Evolutionary conservation across 257 asterid genomes (phyloP).

Genomic region (Dorcoceras hygrometricum): DNA sequence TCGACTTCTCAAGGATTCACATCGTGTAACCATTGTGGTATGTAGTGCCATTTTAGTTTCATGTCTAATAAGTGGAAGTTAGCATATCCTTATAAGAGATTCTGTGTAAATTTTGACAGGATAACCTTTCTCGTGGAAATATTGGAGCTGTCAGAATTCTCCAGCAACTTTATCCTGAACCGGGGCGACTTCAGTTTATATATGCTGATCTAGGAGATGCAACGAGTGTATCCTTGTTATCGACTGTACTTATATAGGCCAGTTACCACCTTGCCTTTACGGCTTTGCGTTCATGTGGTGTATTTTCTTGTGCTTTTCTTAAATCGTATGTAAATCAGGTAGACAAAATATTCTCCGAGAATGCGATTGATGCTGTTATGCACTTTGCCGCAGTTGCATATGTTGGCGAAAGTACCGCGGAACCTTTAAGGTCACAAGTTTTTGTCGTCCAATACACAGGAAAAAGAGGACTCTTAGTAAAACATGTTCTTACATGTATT

Average conservation of each 20-base stretch:
- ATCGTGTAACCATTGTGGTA: slow-evolving; percentile 92
- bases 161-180: slow-evolving; percentile 66
- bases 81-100: not conserved
- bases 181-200: slow-evolving; percentile 79
- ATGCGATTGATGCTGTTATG: slow-evolving; percentile 85
- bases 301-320: not conserved
- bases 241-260: too few relatives aligned
- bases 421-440: slow-evolving; percentile 54
- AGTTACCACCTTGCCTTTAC: too few relatives aligned
- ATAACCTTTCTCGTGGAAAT: slow-evolving; percentile 86
- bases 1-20: slow-evolving; percentile 70
- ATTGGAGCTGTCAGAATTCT: slow-evolving; percentile 79
- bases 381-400: slow-evolving; percentile 93
- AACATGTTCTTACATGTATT: slow-evolving; percentile 3
- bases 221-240: slow-evolving; percentile 53
- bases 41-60: slow-evolving; percentile 3
- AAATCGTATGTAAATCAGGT: slow-evolving; percentile 30
- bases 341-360: slow-evolving; percentile 48
- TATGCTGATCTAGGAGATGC: slow-evolving; percentile 84
- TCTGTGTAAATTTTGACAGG: slow-evolving; percentile 31
- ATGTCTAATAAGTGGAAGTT: not conserved
- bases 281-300: not conserved
- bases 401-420: slow-evolving; percentile 82
- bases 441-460: not conserved
- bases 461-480: not conserved